phyloP scores from a whole-genome alignment of 2,329 filamentous ascomycete species.

The Emergomyces orientalis region DNA sequence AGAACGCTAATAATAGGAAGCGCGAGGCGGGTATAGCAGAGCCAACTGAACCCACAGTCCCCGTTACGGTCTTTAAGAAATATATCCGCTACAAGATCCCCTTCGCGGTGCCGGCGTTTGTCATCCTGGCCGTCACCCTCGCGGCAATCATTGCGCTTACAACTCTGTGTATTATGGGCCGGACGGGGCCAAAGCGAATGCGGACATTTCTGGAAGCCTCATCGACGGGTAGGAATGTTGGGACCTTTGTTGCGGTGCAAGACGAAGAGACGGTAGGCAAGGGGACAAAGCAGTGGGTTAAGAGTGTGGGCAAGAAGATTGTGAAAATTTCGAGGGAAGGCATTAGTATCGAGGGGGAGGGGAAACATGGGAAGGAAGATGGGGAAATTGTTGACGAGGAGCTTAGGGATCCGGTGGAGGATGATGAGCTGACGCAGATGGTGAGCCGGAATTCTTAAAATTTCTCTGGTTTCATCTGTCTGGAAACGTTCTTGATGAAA shows the following conservation, averaged over 20 bases:
- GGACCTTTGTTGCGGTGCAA: background rate
- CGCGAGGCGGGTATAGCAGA: background rate
- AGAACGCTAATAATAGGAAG: background rate
- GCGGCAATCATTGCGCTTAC: background rate
- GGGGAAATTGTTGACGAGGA: background rate
- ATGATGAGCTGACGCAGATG: conserved; percentile 1
- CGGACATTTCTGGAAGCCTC: conserved; percentile 8
- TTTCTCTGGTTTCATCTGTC: background rate
- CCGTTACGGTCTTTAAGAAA: conserved; percentile 5
- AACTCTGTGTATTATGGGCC: background rate
- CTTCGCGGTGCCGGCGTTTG: background rate
- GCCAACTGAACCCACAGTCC: background rate
- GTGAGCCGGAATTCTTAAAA: background rate
- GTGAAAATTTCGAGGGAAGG: background rate
- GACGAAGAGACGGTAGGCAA: background rate
- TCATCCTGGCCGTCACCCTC: background rate
- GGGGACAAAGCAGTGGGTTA: conserved; percentile 8
- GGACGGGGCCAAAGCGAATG: conserved; percentile 8
- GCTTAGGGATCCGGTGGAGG: background rate
- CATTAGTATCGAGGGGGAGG: background rate
- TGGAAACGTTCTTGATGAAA: background rate
- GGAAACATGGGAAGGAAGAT: background rate
- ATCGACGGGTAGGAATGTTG: conserved; percentile 7
- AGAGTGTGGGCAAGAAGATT: background rate
- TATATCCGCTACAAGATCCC: conserved; percentile 5